Percentiles rank a stretch among this genome's conserved stretches.
Conservation (phyloP, 495 filamentous ascomycete species). For the Talaromyces liani region DNA sequence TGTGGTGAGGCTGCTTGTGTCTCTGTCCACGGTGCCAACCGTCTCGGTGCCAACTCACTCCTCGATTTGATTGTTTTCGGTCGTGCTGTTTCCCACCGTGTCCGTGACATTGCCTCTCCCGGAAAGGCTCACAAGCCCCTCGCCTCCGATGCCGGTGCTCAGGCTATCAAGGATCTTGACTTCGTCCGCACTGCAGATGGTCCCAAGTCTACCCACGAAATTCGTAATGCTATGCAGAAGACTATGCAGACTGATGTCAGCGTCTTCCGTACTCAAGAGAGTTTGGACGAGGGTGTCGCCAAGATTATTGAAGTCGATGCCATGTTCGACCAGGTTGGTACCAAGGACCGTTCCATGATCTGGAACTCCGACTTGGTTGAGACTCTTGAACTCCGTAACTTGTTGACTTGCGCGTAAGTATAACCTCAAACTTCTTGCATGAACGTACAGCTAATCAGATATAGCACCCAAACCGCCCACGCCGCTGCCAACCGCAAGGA, state of each 20-base stretch:
- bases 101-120: conserved; percentile 81
- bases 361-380: conserved; percentile 98
- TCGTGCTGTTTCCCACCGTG: conserved; percentile 90
- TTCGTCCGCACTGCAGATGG: conserved; percentile 74
- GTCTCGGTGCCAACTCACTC: conserved; percentile 94
- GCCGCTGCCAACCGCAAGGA: conserved; percentile 86
- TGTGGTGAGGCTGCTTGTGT: conserved; percentile 97
- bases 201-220: conserved; percentile 76
- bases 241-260: conserved; percentile 95
- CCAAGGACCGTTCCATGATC: conserved; percentile 98
- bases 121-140: conserved; percentile 69
- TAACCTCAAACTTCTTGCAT: neutral
- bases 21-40: conserved; percentile 95
- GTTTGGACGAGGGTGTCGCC: conserved; percentile 74
- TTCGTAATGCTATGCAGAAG: conserved; percentile 93
- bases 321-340: conserved; percentile 73
- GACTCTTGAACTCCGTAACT: conserved; percentile 86
- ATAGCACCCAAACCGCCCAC: conserved; percentile 73
- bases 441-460: conserved; percentile 10
- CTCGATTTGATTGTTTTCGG: conserved; percentile 96
- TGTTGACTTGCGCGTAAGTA: conserved; percentile 88
- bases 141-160: conserved; percentile 74
- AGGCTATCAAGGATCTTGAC: conserved; percentile 82
- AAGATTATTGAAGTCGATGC: conserved; percentile 76
- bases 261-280: conserved; percentile 94